Conservation (phyloP, 768 basidiomycete species). For the Amanita rimosa region DNA sequence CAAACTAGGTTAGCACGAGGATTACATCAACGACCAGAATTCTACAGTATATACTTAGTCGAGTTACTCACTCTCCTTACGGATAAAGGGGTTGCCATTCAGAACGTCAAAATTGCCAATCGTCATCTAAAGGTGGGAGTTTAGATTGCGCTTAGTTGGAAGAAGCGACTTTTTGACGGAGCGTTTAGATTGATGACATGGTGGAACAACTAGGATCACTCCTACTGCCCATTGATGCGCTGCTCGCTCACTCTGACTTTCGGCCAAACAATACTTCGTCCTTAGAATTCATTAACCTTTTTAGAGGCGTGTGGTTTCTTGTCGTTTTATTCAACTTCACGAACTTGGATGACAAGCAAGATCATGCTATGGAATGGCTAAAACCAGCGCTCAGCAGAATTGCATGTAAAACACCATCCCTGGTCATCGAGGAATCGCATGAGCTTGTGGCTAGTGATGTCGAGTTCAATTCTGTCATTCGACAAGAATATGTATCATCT, state of each 20-base stretch:
- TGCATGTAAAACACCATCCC: conserved; percentile 75
- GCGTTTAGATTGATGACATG: conserved; percentile 62
- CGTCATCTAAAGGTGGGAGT: conserved; percentile 50
- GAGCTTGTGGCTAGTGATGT: conserved; percentile 82
- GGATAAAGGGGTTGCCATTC: conserved; percentile 86
- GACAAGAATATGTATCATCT: conserved; percentile 73
- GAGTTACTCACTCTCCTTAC: conserved; percentile 80
- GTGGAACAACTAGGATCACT: conserved; percentile 81
- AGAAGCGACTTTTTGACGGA: not conserved
- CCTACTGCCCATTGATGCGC: conserved; percentile 82
- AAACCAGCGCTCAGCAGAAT: conserved; percentile 67
- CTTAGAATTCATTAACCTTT: conserved; percentile 56
- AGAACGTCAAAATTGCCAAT: conserved; percentile 62
- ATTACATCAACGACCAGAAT: conserved; percentile 58
- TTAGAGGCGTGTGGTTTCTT: conserved; percentile 92
- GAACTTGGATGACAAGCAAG: conserved; percentile 36
- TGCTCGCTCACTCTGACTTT: conserved; percentile 64
- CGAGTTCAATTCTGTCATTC: conserved; percentile 85
- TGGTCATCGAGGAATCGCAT: conserved; percentile 72
- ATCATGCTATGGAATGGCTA: conserved; percentile 69
- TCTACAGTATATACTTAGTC: conserved; percentile 70
- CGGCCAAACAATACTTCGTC: conserved; percentile 44
- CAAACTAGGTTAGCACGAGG: conserved; percentile 86
- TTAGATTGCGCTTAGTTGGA: not conserved
- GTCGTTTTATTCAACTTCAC: conserved; percentile 83